Percentiles rank a stretch among this genome's conserved stretches.
phyloP scores from a whole-genome alignment of 306 rosid genomes.

The Sphenostylis stenocarpa region DNA sequence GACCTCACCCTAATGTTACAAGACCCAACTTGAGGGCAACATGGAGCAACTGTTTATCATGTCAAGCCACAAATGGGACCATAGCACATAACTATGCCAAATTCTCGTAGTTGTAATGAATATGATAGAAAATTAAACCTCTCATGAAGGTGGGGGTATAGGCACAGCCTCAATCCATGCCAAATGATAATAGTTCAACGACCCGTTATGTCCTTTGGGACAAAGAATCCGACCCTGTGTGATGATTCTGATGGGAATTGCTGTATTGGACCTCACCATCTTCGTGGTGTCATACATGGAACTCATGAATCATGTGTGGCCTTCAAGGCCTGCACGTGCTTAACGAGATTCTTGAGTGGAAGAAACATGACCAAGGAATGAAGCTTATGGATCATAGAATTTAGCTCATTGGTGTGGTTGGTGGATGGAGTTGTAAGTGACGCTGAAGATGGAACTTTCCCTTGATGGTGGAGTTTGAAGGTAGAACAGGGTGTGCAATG shows the following conservation, averaged over 20 bases:
- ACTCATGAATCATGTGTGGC: slow-evolving; percentile 85
- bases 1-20: slow-evolving; percentile 71
- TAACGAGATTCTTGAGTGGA: slow-evolving; percentile 69
- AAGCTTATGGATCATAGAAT: slow-evolving; percentile 36
- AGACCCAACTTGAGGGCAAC: slow-evolving; percentile 51
- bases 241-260: slow-evolving; percentile 61
- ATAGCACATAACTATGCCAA: slow-evolving; percentile 68
- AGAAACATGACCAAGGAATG: slow-evolving; percentile 59
- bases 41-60: slow-evolving; percentile 37
- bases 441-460: slow-evolving; percentile 23
- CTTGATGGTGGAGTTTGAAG: slow-evolving; percentile 35
- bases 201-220: slow-evolving; percentile 64
- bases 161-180: slow-evolving; percentile 62
- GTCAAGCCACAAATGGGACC: slow-evolving; percentile 72
- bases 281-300: slow-evolving; percentile 56
- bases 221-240: slow-evolving; percentile 46
- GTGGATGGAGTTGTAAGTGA: neutral
- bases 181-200: slow-evolving; percentile 66
- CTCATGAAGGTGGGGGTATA: slow-evolving; percentile 51
- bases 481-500: slow-evolving; percentile 41
- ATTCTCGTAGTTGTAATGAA: slow-evolving; percentile 60
- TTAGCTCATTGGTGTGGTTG: neutral
- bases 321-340: slow-evolving; percentile 39
- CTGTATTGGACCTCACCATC: slow-evolving; percentile 64
- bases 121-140: slow-evolving; percentile 66